These are phyloP conservation scores for Cicer cuneatum DNA, from an alignment of 306 rosid genomes.

Conservation along the genomic window DNA sequence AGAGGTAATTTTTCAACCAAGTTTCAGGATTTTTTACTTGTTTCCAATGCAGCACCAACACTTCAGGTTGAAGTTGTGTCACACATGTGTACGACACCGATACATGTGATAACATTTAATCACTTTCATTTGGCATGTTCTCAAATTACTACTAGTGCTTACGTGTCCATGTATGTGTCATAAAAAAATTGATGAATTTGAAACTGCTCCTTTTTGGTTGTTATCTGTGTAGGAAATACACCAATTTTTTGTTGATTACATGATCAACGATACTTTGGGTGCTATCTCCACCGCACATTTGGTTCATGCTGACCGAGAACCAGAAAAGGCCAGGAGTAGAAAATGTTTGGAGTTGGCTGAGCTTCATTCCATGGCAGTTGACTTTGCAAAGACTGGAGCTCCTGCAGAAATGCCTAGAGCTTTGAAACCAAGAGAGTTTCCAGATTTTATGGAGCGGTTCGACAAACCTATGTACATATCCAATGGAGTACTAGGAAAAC, in stretches of 20 bases:
- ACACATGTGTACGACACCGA: background rate
- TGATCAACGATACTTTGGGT: constrained; percentile 92
- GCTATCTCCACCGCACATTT: constrained; percentile 95
- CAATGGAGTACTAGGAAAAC: constrained; percentile 71
- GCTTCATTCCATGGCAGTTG: constrained; percentile 96
- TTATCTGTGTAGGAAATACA: constrained; percentile 75
- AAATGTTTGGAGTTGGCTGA: constrained; percentile 82
- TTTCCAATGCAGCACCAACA: background rate
- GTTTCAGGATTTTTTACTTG: background rate
- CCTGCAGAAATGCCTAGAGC: constrained; percentile 90
- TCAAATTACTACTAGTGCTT: background rate
- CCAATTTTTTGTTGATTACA: constrained; percentile 85
- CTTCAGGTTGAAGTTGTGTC: background rate
- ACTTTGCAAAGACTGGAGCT: constrained; percentile 95
- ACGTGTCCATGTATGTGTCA: background rate
- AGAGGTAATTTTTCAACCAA: constrained; percentile 60
- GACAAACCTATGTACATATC: constrained; percentile 81
- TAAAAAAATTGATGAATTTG: background rate
- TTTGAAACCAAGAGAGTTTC: constrained; percentile 77
- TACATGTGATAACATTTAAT: background rate
- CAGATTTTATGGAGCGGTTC: constrained; percentile 90
- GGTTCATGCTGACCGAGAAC: constrained; percentile 84
- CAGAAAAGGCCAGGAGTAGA: constrained; percentile 66
- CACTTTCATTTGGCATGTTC: background rate
- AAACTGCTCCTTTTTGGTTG: constrained; percentile 38